Evolutionary conservation across 352 stramenopile species (phyloP).

Genomic region (Globisporangium perplexum): DNA sequence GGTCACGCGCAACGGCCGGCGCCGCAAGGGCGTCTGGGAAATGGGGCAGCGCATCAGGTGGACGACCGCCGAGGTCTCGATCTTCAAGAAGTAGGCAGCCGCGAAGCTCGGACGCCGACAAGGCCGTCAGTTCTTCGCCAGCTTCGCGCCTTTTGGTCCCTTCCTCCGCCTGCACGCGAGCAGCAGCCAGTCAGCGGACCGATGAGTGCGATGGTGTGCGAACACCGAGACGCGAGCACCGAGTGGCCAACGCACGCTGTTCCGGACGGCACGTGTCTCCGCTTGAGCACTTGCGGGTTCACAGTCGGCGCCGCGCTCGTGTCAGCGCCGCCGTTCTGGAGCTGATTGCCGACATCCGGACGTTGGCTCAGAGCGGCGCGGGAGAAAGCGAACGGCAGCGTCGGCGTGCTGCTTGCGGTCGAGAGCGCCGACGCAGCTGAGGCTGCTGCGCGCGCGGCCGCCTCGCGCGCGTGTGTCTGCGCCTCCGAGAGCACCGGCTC

Average conservation of each 20-base stretch:
- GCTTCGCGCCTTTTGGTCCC: slow-evolving; percentile 41
- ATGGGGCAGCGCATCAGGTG: slow-evolving; percentile 54
- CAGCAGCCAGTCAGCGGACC: neutral
- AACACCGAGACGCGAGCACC: neutral
- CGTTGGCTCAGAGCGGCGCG: neutral
- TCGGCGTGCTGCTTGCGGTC: neutral
- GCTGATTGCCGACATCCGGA: no score
- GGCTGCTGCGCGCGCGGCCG: neutral
- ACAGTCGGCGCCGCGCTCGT: neutral
- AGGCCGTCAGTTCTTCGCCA: slow-evolving; percentile 34
- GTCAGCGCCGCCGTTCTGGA: neutral
- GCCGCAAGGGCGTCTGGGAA: slow-evolving; percentile 52
- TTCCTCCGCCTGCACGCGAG: slow-evolving; percentile 32
- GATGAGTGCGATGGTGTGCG: neutral
- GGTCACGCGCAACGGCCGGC: slow-evolving; percentile 34
- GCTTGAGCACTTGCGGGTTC: slow-evolving; percentile 27
- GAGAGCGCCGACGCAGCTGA: neutral
- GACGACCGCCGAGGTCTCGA: slow-evolving; percentile 47
- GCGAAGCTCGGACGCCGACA: neutral
- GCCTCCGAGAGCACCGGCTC: slow-evolving; percentile 24
- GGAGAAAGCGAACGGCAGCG: neutral
- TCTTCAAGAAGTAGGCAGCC: slow-evolving; percentile 20
- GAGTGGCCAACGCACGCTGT: slow-evolving; percentile 29
- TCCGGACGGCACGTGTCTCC: slow-evolving; percentile 36
- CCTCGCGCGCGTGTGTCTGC: slow-evolving; percentile 17